Evolutionary conservation across 1,284 basidiomycete genomes (phyloP), one percentile per base, ranked within the genome.

Genomic region (Rhodotorula sp.): DNA sequence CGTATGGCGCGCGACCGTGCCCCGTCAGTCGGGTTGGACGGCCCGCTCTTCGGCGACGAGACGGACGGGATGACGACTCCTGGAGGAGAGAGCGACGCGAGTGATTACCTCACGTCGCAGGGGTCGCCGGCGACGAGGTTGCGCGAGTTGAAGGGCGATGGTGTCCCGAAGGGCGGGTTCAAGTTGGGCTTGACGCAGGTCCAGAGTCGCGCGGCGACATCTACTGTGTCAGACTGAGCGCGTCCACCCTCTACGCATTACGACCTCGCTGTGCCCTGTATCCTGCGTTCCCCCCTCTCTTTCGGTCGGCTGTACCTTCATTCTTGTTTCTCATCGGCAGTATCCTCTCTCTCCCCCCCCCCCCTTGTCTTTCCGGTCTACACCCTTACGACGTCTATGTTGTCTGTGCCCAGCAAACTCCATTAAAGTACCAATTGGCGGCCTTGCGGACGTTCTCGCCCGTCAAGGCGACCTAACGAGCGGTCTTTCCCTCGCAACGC

Each of bases 21-120:
- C 2, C 59, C 60, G 6, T 66, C 63, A 1, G 49, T 72, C 22
- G 70, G 70, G n/a, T 58, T 65, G 34, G 70, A 72, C 34, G 70
- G 70, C 29, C 70, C 70, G 29, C 49, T 72, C 11, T 66, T 72
- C 22, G 62, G 60, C 7, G 70, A 60, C 54, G 68, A 70, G 48
- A 66, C 68, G 47, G 68, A 69, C 60, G 59, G 56, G 46, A 46
- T 46, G 30, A 48, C 47, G 29, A 70, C 68, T 48, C 68, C 68
- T 1, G 64, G 59, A 15, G 47, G 39, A 20, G 52, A 59, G 36
- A 62, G 57, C 57, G 64, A 65, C n/a, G 52, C n/a, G 17, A 27
- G 53, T 20, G 63, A 48, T 24, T 55, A 49, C 29, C 17, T 55
- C 32, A 22, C 7, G 36, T 27, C 49, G 36, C 36, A 39, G n/a